These are phyloP conservation scores for Spiromastix sp. DNA, from an alignment of 2,329 filamentous ascomycete species.

Conservation along the genomic window DNA sequence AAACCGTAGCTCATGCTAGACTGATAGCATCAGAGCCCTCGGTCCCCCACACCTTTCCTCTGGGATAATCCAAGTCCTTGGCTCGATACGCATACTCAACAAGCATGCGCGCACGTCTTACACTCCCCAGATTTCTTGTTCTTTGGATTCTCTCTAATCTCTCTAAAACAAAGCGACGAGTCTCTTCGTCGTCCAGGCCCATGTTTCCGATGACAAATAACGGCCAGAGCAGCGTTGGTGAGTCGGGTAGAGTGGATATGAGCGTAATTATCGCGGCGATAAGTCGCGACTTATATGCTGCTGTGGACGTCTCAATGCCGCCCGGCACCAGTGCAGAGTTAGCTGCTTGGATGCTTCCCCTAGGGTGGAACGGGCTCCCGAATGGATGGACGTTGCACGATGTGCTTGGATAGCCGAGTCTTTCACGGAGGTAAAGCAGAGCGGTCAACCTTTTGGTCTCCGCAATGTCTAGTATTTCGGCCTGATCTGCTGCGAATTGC, in stretches of 20 bases:
- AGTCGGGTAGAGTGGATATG: conserved; percentile 14
- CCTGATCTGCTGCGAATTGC: conserved; percentile 9
- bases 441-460: conserved; percentile 21
- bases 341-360: neutral
- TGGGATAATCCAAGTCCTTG: conserved; percentile 9
- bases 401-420: conserved; percentile 11
- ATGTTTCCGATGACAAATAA: conserved; percentile 18
- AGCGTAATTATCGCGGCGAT: conserved; percentile 13
- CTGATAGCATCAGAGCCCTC: conserved; percentile 7
- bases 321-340: neutral
- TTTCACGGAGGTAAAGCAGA: conserved; percentile 19
- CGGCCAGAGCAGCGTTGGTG: conserved; percentile 16
- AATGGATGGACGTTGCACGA: neutral
- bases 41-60: conserved; percentile 9
- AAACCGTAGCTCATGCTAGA: conserved; percentile 8
- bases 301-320: conserved; percentile 3
- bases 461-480: conserved; percentile 17
- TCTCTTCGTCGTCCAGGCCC: conserved; percentile 15
- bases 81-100: conserved; percentile 16
- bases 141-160: conserved; percentile 15
- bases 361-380: neutral
- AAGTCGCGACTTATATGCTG: conserved; percentile 9
- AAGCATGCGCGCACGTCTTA: conserved; percentile 14
- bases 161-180: conserved; percentile 22
- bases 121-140: conserved; percentile 19